phyloP scores from a whole-genome alignment of 2,329 filamentous ascomycete genomes.

The Exophiala bonariae region DNA sequence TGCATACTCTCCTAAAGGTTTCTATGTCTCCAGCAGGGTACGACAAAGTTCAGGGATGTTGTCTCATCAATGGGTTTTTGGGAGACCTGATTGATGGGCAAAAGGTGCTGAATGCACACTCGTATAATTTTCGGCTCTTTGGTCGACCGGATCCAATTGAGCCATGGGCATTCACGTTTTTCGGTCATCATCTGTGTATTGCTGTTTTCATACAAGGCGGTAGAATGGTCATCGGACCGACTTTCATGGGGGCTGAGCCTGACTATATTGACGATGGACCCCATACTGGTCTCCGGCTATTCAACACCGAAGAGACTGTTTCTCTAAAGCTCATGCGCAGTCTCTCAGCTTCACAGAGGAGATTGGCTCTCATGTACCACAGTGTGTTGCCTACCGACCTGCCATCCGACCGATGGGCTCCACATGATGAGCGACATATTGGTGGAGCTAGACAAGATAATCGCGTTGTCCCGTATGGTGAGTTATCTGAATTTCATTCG shows the following conservation, averaged over 20 bases:
- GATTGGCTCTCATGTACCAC: not conserved
- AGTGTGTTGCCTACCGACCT: not conserved
- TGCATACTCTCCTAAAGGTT: too few relatives aligned
- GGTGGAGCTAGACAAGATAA: slow-evolving; percentile 3
- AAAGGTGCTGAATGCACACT: too few relatives aligned
- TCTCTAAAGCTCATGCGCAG: not conserved
- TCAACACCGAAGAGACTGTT: not conserved
- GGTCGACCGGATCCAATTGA: not conserved
- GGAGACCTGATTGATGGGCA: too few relatives aligned
- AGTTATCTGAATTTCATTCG: not conserved
- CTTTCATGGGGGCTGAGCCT: slow-evolving; percentile 1
- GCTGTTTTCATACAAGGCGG: not conserved
- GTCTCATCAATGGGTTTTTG: too few relatives aligned
- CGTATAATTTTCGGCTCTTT: not conserved
- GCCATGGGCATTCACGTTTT: slow-evolving; percentile 5
- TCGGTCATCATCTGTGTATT: slow-evolving; percentile 3
- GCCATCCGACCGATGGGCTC: not conserved
- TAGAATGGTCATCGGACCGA: slow-evolving; percentile 2
- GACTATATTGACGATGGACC: not conserved
- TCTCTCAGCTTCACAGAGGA: not conserved
- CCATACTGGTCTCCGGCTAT: not conserved
- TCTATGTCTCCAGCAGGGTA: too few relatives aligned
- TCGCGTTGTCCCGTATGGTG: slow-evolving; percentile 1
- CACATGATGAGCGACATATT: slow-evolving; percentile 2
- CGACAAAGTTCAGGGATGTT: too few relatives aligned